A percentile compares a stretch with the other conserved stretches of the same genome.
Evolutionary conservation across 345 rosid genomes (phyloP).

Genomic region (Litchi chinensis): DNA sequence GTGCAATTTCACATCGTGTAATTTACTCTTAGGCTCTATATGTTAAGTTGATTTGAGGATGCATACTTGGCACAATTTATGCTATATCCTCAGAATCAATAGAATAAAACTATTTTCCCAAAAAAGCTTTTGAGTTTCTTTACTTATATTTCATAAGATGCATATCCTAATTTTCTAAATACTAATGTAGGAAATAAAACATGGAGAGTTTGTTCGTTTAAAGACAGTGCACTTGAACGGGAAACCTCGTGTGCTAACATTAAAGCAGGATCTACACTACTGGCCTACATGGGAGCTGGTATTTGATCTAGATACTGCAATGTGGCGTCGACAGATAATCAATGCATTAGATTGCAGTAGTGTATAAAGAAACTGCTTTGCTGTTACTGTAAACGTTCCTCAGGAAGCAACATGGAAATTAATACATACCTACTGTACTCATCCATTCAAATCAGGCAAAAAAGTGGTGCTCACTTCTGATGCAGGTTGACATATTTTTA

Average conservation of each 20-base stretch:
- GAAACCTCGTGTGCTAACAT: conserved; percentile 81
- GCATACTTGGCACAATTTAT: too few species aligned
- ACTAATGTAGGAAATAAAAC: conserved; percentile 66
- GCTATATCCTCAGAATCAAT: too few species aligned
- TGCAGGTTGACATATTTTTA: not conserved
- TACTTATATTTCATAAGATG: too few species aligned
- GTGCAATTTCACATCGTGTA: too few species aligned
- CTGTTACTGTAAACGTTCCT: not conserved
- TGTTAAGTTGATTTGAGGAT: too few species aligned
- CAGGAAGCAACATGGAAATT: too few species aligned
- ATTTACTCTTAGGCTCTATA: too few species aligned
- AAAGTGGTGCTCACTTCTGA: not conserved
- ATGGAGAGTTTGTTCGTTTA: conserved; percentile 84
- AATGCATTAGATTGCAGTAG: conserved; percentile 45
- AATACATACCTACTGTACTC: not conserved
- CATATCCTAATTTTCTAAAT: not conserved
- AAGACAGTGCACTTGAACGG: conserved; percentile 83
- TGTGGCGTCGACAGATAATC: conserved; percentile 69
- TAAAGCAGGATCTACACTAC: conserved; percentile 94
- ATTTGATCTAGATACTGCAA: conserved; percentile 71
- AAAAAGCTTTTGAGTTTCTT: too few species aligned
- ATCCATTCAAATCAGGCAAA: too few species aligned
- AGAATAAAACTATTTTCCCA: too few species aligned
- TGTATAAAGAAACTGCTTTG: not conserved
- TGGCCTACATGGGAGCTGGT: conserved; percentile 96